Percentiles rank a stretch among this genome's conserved stretches.
These are phyloP conservation scores for Lepidopterella palustris DNA, from an alignment of 495 filamentous ascomycete species.

Conservation along the genomic window DNA sequence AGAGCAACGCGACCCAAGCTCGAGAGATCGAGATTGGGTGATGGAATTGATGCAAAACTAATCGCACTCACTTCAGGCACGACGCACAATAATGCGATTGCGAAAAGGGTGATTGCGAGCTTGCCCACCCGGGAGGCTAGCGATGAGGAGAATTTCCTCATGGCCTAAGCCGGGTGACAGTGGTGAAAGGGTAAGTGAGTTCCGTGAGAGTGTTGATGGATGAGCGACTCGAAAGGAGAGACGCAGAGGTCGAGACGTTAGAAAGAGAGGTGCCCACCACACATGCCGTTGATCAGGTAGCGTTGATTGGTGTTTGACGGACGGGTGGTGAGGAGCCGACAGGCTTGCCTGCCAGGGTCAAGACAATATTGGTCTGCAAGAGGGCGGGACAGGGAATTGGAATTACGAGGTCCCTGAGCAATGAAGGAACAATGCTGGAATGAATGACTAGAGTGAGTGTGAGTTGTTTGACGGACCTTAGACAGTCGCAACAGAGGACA, in stretches of 20 bases:
- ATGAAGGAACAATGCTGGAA: background rate
- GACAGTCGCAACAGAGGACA: background rate
- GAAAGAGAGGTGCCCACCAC: background rate
- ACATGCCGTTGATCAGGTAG: background rate
- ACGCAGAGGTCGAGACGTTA: background rate
- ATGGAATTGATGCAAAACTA: conserved; percentile 61
- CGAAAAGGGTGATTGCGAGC: conserved; percentile 19
- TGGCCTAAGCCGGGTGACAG: conserved; percentile 24
- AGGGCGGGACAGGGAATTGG: no score
- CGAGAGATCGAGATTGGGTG: conserved; percentile 75
- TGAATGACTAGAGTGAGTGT: background rate
- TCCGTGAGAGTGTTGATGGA: background rate
- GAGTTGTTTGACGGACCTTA: no score
- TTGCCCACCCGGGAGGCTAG: conserved; percentile 27
- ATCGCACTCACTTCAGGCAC: conserved; percentile 52
- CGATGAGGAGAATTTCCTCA: conserved; percentile 31
- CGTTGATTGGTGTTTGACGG: background rate
- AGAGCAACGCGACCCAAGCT: conserved; percentile 77
- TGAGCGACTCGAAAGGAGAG: background rate
- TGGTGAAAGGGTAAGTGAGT: background rate
- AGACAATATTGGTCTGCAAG: background rate
- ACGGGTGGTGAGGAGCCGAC: conserved; percentile 2
- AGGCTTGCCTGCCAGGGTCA: background rate
- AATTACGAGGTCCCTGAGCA: background rate
- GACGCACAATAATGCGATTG: conserved; percentile 11